phyloP scores from a whole-genome alignment of 768 basidiomycete species.

The Macrolepiota dolichaula region DNA sequence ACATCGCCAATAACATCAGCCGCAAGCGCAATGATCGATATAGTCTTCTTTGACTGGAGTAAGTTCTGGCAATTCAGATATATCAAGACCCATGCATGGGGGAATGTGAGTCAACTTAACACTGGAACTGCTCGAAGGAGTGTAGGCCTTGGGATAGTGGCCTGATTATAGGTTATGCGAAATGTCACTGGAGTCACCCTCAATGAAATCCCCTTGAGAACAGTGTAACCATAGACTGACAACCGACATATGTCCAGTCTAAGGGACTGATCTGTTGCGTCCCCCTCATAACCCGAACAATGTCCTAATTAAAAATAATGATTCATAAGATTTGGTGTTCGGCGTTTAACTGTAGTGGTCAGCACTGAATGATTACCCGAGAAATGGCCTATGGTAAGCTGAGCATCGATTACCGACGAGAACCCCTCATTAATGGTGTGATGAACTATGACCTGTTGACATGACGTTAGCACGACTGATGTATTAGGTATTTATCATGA shows the following conservation, averaged over 20 bases:
- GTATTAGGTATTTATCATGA: constrained; percentile 37
- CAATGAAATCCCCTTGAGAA: neutral
- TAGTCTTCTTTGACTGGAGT: constrained; percentile 37
- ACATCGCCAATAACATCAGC: constrained; percentile 35
- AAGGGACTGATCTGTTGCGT: constrained; percentile 36
- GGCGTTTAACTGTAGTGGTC: constrained; percentile 53
- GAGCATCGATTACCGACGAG: constrained; percentile 57
- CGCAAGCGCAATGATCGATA: constrained; percentile 36
- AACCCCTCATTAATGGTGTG: constrained; percentile 43
- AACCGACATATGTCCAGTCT: constrained; percentile 20
- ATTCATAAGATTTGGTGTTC: constrained; percentile 54
- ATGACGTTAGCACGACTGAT: constrained; percentile 25
- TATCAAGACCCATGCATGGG: constrained; percentile 62
- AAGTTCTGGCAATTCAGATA: constrained; percentile 7
- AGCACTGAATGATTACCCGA: constrained; percentile 59
- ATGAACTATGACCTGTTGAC: too few species aligned
- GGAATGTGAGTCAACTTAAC: constrained; percentile 53
- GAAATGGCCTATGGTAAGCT: constrained; percentile 53
- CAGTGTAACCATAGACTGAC: neutral
- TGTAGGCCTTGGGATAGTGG: neutral
- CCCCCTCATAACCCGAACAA: constrained; percentile 30
- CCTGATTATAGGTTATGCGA: constrained; percentile 16
- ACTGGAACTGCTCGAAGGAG: constrained; percentile 43
- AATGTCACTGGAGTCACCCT: constrained; percentile 67
- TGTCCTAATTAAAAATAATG: constrained; percentile 50